These are phyloP conservation scores for Akanthomyces dipterigenus DNA, from an alignment of 2,329 filamentous ascomycete genomes.

Conservation along the genomic window DNA sequence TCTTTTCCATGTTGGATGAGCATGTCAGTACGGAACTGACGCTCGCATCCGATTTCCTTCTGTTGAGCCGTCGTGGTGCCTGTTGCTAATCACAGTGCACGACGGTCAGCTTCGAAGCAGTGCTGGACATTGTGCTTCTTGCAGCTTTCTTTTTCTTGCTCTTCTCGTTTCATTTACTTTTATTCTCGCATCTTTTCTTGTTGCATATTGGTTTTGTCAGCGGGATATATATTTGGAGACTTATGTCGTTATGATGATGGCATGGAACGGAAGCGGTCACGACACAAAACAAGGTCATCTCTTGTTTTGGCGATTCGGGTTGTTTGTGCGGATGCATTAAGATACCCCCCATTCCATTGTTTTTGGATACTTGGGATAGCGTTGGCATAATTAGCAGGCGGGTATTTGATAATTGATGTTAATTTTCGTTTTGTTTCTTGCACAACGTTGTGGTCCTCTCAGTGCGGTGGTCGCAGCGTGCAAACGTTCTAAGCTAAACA, in stretches of 20 bases:
- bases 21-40: not conserved
- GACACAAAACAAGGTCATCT: not conserved
- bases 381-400: slow-evolving; percentile 13
- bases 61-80: not conserved
- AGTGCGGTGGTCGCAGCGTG: not conserved
- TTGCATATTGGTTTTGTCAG: not conserved
- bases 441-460: not conserved
- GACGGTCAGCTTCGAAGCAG: not conserved
- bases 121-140: slow-evolving; percentile 10
- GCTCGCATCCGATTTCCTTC: not conserved
- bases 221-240: not conserved
- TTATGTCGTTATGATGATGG: slow-evolving; percentile 8
- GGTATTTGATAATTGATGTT: slow-evolving; percentile 2
- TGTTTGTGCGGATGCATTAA: slow-evolving; percentile 8
- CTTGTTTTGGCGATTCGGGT: not conserved
- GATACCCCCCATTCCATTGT: slow-evolving; percentile 12
- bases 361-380: slow-evolving; percentile 10
- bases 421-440: not conserved
- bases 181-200: not conserved
- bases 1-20: not conserved
- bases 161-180: no score
- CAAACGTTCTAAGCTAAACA: no score
- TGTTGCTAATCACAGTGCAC: not conserved
- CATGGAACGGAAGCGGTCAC: not conserved
- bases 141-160: not conserved